Evolutionary conservation across 306 rosid genomes (phyloP), one percentile per base, ranked within the genome.

Genomic region (Lotus japonicus): DNA sequence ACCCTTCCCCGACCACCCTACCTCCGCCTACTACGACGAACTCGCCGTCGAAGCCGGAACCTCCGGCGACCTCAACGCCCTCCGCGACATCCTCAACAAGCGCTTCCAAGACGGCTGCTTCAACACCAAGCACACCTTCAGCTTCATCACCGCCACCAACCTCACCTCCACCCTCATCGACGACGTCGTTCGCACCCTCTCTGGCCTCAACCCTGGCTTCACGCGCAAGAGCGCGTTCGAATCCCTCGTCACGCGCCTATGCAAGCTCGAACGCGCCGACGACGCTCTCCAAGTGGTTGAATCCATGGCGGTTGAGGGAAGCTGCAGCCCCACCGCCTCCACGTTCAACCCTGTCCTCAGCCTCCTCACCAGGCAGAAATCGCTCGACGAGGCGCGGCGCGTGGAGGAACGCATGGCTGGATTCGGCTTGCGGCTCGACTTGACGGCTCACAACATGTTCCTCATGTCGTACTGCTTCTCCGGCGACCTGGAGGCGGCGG

Each of bases 161-260:
- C 15, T 64, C 66, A 62, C 78, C 5, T 57, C 72, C 8, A 75
- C 85, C 4, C 0, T 76, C 3, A 31, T 76, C 15, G 80, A 72
- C 13, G 38, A 58, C 23, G 59, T 89, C 36, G 3, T 67, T 1
- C 16, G 18, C 1, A 82, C 84, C 14, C 63, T 89, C 11, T 51
- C 85, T 16, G 12, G 31, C 7, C 81, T 89, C 28, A 78, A 86
- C 61, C 42, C 43, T 0, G 79, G 86, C 1, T 0, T 12, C 72
- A 38, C 89, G 2, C 82, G 85, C 14, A 65, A 71, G 73, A 50
- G 42, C 77, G 86, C 89, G 9, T 81, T 76, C 53, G 85, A 89
- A 0, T 75, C 85, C 3, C 90, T 89, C 64, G 14, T 89, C 67
- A 7, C 65, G 18, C 96, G 87, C 38, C 85, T 89, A 11, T 82